Evolutionary conservation across 2,329 filamentous ascomycete genomes (phyloP), one percentile per base, ranked within the genome.

Genomic region (Fusarium sp.): DNA sequence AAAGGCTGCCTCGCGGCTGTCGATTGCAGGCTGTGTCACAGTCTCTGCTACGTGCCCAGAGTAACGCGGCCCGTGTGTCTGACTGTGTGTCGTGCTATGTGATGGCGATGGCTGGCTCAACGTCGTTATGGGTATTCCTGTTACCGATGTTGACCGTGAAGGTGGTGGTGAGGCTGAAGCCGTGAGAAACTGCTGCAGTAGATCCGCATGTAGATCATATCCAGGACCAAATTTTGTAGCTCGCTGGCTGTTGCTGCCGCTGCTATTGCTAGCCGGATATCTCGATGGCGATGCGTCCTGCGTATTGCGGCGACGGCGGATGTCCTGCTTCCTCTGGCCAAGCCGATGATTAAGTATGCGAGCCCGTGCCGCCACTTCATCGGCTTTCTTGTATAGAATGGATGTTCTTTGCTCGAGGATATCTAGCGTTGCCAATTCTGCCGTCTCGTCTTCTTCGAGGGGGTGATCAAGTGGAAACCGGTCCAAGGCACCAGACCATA

Each of bases 361-460:
- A 11, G 92, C 81, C 63, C 77, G 78, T 29, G 78, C 76, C 14
- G 81, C 81, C 14, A 84, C 87, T 78, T 92, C 89, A 71, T 96
- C 92, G 4, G 92, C 92, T 70, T 88, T 87, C 71, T 92, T 91
- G 66, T 91, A 92, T 38, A 96, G 84, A 64, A 90, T 84, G 33
- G 87, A 85, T 32, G 96, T 79, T 60, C 92, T 89, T 73, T 88
- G 87, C 75, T 96, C 91, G 25, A 96, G 76, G 46, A 96, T 93
- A 68, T 95, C 91, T 68, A 96, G 79, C 0, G 92, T 94, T 11
- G 88, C 91, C 33, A 96, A 76, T 72, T 97, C 92, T 64, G 92
- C 92, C 71, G 89, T 87, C 76, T 96, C 93, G 71, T 96, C 92
- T 71, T 96, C 92, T 55, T 90, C 86, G 44, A 95, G 88, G 1